Base-by-base conservation (phyloP, 495 filamentous ascomycete species). In the Hypoxylon lenormandii region DNA sequence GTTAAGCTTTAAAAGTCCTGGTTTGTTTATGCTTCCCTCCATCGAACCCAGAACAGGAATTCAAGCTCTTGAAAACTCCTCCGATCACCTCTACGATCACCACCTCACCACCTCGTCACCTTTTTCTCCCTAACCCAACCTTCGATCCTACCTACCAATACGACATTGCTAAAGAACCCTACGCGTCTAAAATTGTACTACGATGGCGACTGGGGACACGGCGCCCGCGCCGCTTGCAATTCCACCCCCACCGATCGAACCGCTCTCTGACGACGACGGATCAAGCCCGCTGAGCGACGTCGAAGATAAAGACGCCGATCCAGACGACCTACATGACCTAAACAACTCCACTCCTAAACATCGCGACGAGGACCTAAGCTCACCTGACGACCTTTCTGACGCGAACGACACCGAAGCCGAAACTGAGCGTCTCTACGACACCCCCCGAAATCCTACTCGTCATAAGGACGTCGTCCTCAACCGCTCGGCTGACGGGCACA, bases 341-440 rank as follows among this genome's bases (percentile, higher is more conserved):
- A 56, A 68, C 4, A 40, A 36, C 59, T 18, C 50, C n/a, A 85
- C 89, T 23, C 72, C 74, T 15, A 73, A 75, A 59, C 74, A 78
- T 23, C 86, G 85, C 30, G 86, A 88, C 66, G 84, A 86, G 57
- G 84, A 84, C 50, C 64, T 58, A 21, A 75, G 65, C 61, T 80
- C 80, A 12, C 78, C 76, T 4, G 82, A 82, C 63, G 81, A 83
- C 50, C 74, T 82, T 58, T 83, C 81, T 15, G 81, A 83, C 55
- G 89, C 90, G 60, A 90, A 90, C 69, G 94, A 98, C 80, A 96
- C 95, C n/a, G 95, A 98, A 79, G 95, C 96, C 23, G 95, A 97
- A 81, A 98, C 95, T 6, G 96, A 98, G 80, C 88, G 96, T 52
- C 84, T 98, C 70, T 94, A 96, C 69, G 88, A 91, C 74, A 94